Base-by-base conservation (phyloP, 768 basidiomycete genomes). In the Boletus pseudopeckii region DNA sequence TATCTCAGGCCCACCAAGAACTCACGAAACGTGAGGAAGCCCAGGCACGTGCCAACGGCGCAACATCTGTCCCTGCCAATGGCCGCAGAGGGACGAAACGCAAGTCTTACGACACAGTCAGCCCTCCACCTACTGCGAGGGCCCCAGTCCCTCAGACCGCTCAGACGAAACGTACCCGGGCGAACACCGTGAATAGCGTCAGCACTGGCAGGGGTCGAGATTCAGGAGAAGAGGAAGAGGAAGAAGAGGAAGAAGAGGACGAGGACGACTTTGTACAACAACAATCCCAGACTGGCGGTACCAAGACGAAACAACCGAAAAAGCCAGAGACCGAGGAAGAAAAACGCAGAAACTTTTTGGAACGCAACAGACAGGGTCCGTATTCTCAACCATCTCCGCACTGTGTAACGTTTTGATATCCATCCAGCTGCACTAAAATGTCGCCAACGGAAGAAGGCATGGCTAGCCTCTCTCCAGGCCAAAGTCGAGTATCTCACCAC, bases 391-490 rank as follows among this genome's bases (percentile, higher is more conserved):
- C 30, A 45, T 34, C 14, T 52, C 1, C 20, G 43, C 17, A 13
- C 36, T 6, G n/a, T 34, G 18, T 34, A 49, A 15, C 20, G 7
- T 52, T 46, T 45, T 66, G 55, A 57, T 32, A 13, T 34, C 30
- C 45, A 11, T 50, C 1, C 62, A 98, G 96, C 97, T 56, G 97
- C 97, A 7, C 84, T 98, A 61, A 98, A 98, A 75, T 99, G 97
- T 73, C 92, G 97, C 34, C 97, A 99, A 68, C 89, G 97, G 54
- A 99, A 99, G 74, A 99, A 99, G 72, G 93, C 93, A 5, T 99
- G 97, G 97, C 81, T 98, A 14, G 80, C 85, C 28, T 86, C 90
- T 57, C 78, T 99, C 17, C 97, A 99, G 71, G 83, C 87, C 38
- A 95, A 95, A 65, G 93, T 96, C 72, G 97, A 99, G 68, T 90